Evolutionary conservation across 1,284 basidiomycete genomes (phyloP).

Genomic region (Singerocomus inundabilis): DNA sequence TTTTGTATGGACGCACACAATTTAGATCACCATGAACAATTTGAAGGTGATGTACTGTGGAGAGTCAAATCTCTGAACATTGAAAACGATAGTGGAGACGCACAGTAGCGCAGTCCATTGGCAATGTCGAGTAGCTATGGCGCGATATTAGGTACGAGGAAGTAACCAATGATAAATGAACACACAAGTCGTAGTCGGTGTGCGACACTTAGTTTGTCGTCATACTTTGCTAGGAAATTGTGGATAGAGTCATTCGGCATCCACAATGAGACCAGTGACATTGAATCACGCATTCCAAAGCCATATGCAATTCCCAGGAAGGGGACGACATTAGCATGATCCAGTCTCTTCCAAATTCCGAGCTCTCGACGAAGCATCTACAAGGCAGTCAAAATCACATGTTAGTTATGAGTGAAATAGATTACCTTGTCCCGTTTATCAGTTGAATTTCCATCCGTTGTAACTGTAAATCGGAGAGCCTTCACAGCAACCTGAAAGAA

Average conservation of each 20-base stretch:
- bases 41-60: conserved; percentile 13
- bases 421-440: conserved; percentile 3
- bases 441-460: background rate
- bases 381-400: background rate
- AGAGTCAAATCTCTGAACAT: background rate
- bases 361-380: conserved; percentile 21
- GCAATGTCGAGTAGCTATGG: conserved; percentile 9
- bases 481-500: conserved; percentile 22
- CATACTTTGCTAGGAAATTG: conserved; percentile 2
- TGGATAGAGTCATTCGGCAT: conserved; percentile 19
- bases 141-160: background rate
- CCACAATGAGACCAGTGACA: conserved; percentile 20
- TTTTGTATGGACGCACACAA: conserved; percentile 4
- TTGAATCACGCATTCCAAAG: conserved; percentile 9
- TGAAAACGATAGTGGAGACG: background rate
- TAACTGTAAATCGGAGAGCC: conserved; percentile 3
- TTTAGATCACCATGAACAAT: conserved; percentile 22
- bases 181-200: conserved; percentile 16
- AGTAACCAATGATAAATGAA: rapidly evolving
- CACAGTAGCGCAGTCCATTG: conserved; percentile 17
- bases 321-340: conserved; percentile 11
- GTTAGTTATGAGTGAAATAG: background rate
- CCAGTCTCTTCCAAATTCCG: conserved; percentile 19
- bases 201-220: background rate
- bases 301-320: conserved; percentile 17